These are phyloP conservation scores for Canna indica DNA, from an alignment of 176 grass and related monocot genomes.

Conservation along the genomic window DNA sequence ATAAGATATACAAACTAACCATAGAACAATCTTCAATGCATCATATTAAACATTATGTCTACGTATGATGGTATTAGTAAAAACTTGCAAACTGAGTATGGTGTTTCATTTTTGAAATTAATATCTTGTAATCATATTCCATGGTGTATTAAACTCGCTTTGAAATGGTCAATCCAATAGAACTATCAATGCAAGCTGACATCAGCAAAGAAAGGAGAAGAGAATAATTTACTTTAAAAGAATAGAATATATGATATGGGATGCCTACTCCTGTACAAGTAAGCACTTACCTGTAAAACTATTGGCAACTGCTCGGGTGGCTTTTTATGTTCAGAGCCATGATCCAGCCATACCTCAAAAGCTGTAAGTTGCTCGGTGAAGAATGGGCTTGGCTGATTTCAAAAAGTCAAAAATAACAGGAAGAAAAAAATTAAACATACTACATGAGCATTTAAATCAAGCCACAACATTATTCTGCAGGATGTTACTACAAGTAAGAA, in stretches of 20 bases:
- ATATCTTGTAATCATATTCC: neutral
- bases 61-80: neutral
- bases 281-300: constrained; percentile 77
- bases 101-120: neutral
- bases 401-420: constrained; percentile 3
- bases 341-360: constrained; percentile 99
- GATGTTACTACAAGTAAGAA: constrained; percentile 16
- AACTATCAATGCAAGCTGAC: too few relatives aligned
- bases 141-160: neutral
- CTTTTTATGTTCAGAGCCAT: constrained; percentile 88
- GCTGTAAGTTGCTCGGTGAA: constrained; percentile 96
- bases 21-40: too few relatives aligned
- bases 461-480: neutral
- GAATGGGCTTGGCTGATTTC: constrained; percentile 81
- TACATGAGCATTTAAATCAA: constrained; percentile 16
- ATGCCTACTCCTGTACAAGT: neutral
- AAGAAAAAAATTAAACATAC: neutral
- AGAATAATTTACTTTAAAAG: neutral
- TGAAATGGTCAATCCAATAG: neutral
- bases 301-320: constrained; percentile 93
- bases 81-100: neutral
- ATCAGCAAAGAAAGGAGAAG: neutral
- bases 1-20: too few relatives aligned
- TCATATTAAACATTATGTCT: too few relatives aligned
- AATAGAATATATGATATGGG: neutral